Base-by-base conservation (phyloP, 352 stramenopile species). In the Peronospora farinosa region DNA sequence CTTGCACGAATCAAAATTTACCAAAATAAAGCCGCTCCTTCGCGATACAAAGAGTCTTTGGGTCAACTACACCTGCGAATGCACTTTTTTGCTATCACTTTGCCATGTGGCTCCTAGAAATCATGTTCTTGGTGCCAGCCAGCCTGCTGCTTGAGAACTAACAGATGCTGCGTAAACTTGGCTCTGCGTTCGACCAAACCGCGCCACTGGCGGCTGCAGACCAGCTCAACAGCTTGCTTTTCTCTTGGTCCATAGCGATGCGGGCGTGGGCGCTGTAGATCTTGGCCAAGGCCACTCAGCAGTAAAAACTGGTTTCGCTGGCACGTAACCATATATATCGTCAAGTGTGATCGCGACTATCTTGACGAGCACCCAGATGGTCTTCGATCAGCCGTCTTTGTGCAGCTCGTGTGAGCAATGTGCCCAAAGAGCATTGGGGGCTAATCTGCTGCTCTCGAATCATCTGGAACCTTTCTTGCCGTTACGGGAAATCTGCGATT, bases 31-130 rank as follows among this genome's bases (percentile, higher is more conserved):
- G 19, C 7, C n/a, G 28, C 5, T 21, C 19, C 1, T 1, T 21
- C 3, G 19, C 19, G 19, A 21, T 21, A 3, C 1, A 21, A 21
- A 21, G 31, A 37, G 12, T 36, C 36, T 60, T 31, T 5, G 6
- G 27, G 1, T 31, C 27, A 31, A 12, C 38, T 59, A 4, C 44
- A 31, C 27, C 47, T 48, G 11, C 27, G 33, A 33, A 36, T 55
- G 35, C 25, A 49, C 35, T 60, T 73, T 31, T 66, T 7, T 30
- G 43, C 19, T n/a, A 43, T 30, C 60, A 60, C 50, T 71, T 76
- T 35, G 60, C 67, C 42, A 67, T 76, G 36, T 76, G 67, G 63
- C 31, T 57, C n/a, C 17, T 70, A 4, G 46, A 37, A 19, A 40
- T 37, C n/a, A 21, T 11, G 25, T n/a, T 40, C 23, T 21, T 17